Evolutionary conservation across 2,329 filamentous ascomycete genomes (phyloP).

Genomic region (Podosphaera xanthii): DNA sequence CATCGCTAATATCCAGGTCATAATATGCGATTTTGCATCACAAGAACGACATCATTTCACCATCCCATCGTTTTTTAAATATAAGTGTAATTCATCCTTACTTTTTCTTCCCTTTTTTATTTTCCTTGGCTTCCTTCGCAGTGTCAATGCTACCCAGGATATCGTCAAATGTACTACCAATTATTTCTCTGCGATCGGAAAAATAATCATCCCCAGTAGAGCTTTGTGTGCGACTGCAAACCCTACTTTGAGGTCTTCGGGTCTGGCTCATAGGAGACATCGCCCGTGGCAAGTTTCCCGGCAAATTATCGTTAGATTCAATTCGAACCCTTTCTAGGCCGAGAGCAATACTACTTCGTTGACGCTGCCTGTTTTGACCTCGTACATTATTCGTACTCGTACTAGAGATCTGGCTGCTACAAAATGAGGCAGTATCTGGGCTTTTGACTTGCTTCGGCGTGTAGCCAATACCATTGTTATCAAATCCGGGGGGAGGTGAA

Average conservation of each 20-base stretch:
- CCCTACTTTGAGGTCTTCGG: neutral
- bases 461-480: conserved; percentile 5
- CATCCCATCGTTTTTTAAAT: neutral
- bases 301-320: conserved; percentile 2
- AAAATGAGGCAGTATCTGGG: neutral
- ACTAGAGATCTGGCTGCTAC: neutral
- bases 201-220: too few species aligned
- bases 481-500: conserved; percentile 6
- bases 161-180: conserved; percentile 23
- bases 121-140: conserved; percentile 19
- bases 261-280: neutral
- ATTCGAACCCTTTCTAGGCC: conserved; percentile 13
- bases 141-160: conserved; percentile 20
- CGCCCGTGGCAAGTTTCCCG: neutral
- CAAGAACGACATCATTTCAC: too few species aligned
- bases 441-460: conserved; percentile 5
- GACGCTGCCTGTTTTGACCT: conserved; percentile 4
- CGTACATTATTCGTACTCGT: neutral
- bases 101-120: conserved; percentile 5
- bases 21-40: too few species aligned
- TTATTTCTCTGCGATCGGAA: conserved; percentile 1
- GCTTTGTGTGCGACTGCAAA: neutral
- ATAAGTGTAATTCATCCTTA: neutral
- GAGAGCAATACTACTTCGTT: conserved; percentile 12
- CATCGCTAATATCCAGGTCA: too few species aligned